These are phyloP conservation scores for Hyaloscypha finlandica DNA, from an alignment of 495 filamentous ascomycete genomes.

Conservation along the genomic window DNA sequence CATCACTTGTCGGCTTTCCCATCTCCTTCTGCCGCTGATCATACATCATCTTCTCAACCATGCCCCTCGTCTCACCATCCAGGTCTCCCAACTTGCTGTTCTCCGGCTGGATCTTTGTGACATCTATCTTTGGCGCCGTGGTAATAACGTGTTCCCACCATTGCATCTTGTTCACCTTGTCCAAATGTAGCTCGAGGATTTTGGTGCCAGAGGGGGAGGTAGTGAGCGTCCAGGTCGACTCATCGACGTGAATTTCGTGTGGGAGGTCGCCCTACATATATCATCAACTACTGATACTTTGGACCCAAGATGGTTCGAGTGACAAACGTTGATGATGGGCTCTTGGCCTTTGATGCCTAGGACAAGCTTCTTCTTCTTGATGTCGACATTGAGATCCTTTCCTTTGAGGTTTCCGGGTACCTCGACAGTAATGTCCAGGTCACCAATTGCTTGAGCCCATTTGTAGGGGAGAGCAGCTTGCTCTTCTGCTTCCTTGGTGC, in stretches of 20 bases:
- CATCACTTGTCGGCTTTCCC: constrained; percentile 84
- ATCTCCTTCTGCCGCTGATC: constrained; percentile 97
- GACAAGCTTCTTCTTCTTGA: constrained; percentile 76
- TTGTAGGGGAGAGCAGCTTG: constrained; percentile 94
- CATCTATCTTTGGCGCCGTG: constrained; percentile 84
- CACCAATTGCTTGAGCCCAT: constrained; percentile 94
- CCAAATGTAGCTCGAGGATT: constrained; percentile 84
- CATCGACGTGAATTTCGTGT: constrained; percentile 76
- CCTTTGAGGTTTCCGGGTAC: constrained; percentile 80
- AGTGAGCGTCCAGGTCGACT: constrained; percentile 92
- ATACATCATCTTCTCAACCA: constrained; percentile 99
- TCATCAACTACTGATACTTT: not conserved
- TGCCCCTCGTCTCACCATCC: constrained; percentile 92
- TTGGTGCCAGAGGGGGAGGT: constrained; percentile 63
- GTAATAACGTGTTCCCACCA: constrained; percentile 96
- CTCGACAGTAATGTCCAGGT: constrained; percentile 75
- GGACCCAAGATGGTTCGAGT: not conserved
- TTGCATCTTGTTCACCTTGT: constrained; percentile 96
- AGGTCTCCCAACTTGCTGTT: constrained; percentile 86
- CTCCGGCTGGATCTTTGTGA: constrained; percentile 91
- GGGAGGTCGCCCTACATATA: constrained; percentile 74
- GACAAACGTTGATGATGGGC: constrained; percentile 76
- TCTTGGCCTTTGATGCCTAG: constrained; percentile 88
- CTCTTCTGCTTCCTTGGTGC: constrained; percentile 78
- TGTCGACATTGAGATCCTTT: constrained; percentile 79